Evolutionary conservation across 305 asterid genomes (phyloP).

Genomic region (Solanum aculeatissimum): DNA sequence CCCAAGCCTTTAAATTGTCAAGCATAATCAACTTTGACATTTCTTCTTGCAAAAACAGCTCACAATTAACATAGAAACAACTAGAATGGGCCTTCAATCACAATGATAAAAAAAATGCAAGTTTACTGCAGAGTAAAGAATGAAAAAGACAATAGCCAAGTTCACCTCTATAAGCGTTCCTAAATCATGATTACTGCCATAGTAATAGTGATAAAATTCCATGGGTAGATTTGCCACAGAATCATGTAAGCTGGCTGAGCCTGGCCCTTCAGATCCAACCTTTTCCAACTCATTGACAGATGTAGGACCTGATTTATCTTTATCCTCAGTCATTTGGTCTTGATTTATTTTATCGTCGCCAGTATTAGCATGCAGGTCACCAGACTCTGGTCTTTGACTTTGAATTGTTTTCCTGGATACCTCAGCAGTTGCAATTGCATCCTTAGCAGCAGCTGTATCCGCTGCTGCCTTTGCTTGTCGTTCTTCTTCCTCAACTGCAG

Average conservation of each 20-base stretch:
- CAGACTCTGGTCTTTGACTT: slow-evolving; percentile 17
- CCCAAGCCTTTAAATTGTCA: not conserved
- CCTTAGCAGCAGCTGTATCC: slow-evolving; percentile 71
- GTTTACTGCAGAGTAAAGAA: not conserved
- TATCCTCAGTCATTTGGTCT: slow-evolving; percentile 21
- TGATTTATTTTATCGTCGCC: slow-evolving; percentile 10
- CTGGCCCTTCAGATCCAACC: slow-evolving; percentile 18
- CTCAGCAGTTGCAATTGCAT: slow-evolving; percentile 50
- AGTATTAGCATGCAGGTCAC: slow-evolving; percentile 13
- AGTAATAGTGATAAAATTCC: slow-evolving; percentile 92
- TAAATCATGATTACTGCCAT: slow-evolving; percentile 84
- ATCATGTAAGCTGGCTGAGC: slow-evolving; percentile 33
- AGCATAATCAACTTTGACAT: not conserved
- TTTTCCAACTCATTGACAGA: slow-evolving; percentile 25
- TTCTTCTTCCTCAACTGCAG: slow-evolving; percentile 96
- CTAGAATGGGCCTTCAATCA: not conserved
- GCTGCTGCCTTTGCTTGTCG: slow-evolving; percentile 68
- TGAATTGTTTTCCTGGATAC: slow-evolving; percentile 42
- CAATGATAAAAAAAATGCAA: not conserved
- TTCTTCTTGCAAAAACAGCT: not conserved
- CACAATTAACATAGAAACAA: not conserved
- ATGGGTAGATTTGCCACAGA: slow-evolving; percentile 53
- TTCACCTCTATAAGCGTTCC: slow-evolving; percentile 91
- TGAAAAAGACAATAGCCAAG: not conserved
- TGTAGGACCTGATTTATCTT: slow-evolving; percentile 9